Evolutionary conservation across 306 rosid genomes (phyloP).

Genomic region (Lotus japonicus): DNA sequence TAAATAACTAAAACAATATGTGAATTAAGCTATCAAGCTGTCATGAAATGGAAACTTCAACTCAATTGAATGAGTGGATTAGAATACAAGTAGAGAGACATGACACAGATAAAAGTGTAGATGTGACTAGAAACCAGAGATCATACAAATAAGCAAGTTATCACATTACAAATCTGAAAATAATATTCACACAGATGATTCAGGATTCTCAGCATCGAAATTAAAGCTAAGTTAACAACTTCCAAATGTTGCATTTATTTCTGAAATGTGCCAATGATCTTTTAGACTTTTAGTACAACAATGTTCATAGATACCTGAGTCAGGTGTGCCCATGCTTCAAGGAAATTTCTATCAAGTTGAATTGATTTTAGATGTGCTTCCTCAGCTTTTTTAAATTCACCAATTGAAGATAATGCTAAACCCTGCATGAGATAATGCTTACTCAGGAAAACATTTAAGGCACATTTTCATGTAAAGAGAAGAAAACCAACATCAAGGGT

Average conservation of each 20-base stretch:
- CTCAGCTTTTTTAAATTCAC: constrained; percentile 73
- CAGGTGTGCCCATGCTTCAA: constrained; percentile 85
- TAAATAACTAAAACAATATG: neutral
- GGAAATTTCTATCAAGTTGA: constrained; percentile 64
- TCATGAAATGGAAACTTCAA: constrained; percentile 17
- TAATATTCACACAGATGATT: neutral
- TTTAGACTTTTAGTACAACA: constrained; percentile 3
- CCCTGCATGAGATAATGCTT: constrained; percentile 46
- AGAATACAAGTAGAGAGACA: neutral
- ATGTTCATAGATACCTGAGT: constrained; percentile 52
- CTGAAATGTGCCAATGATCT: neutral
- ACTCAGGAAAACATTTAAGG: constrained; percentile 7
- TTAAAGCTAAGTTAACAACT: neutral
- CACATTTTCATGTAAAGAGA: neutral
- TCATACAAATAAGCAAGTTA: constrained; percentile 18
- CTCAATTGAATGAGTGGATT: neutral
- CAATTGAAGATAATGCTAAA: constrained; percentile 71
- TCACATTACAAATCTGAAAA: neutral
- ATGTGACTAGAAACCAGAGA: constrained; percentile 5
- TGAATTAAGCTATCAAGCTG: constrained; percentile 15
- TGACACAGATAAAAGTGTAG: neutral
- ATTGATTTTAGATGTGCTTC: constrained; percentile 79
- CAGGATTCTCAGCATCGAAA: neutral
- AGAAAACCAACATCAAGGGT: constrained; percentile 16
- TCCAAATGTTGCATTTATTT: constrained; percentile 4